phyloP scores from a whole-genome alignment of 805 yeast genomes.

The Saccharomyces cerevisiae region DNA sequence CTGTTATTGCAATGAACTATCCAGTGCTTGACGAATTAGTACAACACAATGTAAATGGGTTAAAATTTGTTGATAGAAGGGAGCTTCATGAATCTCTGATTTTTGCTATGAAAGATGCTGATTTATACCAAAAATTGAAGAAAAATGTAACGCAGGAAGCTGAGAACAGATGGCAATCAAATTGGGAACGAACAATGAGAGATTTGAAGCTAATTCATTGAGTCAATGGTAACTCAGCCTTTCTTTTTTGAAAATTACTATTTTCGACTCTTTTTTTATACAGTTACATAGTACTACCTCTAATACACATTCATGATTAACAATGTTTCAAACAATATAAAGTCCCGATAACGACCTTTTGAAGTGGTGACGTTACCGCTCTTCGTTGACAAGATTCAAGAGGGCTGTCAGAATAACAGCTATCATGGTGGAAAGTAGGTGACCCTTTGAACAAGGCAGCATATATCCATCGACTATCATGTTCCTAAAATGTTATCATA shows the following conservation, averaged over 20 bases:
- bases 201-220: conserved; percentile 15
- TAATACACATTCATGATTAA: too few species aligned
- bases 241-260: background rate
- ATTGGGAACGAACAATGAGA: conserved; percentile 47
- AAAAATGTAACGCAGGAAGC: conserved; percentile 73
- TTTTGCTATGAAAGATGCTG: conserved; percentile 28
- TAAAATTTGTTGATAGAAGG: conserved; percentile 38
- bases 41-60: conserved; percentile 59
- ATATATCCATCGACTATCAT: too few species aligned
- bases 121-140: conserved; percentile 37
- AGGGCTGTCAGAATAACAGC: background rate
- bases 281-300: too few species aligned
- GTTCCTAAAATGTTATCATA: too few species aligned
- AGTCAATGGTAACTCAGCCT: background rate
- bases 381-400: background rate
- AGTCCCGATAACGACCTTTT: too few species aligned
- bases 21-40: conserved; percentile 76
- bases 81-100: conserved; percentile 40
- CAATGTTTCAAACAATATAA: too few species aligned
- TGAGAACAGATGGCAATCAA: conserved; percentile 58
- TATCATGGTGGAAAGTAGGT: background rate
- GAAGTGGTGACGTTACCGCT: too few species aligned
- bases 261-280: too few species aligned
- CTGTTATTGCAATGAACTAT: conserved; percentile 72
- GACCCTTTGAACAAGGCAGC: too few species aligned